Percentiles rank a stretch among this genome's conserved stretches.
These are phyloP conservation scores for Globisporangium spinosum DNA, from an alignment of 352 stramenopile genomes.

Conservation along the genomic window DNA sequence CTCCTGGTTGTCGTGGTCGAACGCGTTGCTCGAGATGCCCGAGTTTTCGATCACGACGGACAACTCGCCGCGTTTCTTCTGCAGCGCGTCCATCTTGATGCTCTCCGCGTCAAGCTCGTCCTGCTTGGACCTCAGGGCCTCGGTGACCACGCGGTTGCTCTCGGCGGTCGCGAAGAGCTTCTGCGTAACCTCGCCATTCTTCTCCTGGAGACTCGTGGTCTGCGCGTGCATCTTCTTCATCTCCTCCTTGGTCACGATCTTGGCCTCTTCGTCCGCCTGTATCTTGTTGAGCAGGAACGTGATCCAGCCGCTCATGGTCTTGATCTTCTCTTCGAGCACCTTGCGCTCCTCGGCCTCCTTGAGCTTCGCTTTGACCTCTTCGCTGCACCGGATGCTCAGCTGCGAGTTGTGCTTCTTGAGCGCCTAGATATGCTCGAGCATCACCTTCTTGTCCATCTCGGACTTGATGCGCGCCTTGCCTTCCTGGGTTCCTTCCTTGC, in stretches of 20 bases:
- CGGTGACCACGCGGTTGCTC: slow-evolving; percentile 90
- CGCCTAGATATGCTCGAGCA: slow-evolving; percentile 92
- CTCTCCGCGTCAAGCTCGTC: slow-evolving; percentile 86
- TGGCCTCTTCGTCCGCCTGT: slow-evolving; percentile 94
- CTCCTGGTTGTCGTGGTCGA: slow-evolving; percentile 27
- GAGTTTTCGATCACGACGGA: slow-evolving; percentile 55
- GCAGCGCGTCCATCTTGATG: slow-evolving; percentile 79
- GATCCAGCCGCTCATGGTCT: slow-evolving; percentile 90
- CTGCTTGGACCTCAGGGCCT: slow-evolving; percentile 87
- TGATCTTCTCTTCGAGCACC: slow-evolving; percentile 92
- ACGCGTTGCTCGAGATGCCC: slow-evolving; percentile 20
- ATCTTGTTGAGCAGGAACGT: slow-evolving; percentile 96
- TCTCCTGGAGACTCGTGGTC: slow-evolving; percentile 85
- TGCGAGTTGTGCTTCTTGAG: slow-evolving; percentile 96
- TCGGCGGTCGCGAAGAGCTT: slow-evolving; percentile 90
- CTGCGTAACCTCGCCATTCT: slow-evolving; percentile 82
- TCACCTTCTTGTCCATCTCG: slow-evolving; percentile 92
- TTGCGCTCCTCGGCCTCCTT: slow-evolving; percentile 90
- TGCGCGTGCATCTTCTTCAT: slow-evolving; percentile 93
- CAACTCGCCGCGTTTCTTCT: slow-evolving; percentile 70
- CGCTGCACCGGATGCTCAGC: slow-evolving; percentile 88
- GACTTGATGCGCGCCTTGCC: slow-evolving; percentile 91
- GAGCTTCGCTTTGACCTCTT: slow-evolving; percentile 93
- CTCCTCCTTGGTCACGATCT: slow-evolving; percentile 91
- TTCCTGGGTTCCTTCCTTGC: slow-evolving; percentile 93